Base-by-base conservation (phyloP, 805 yeast species). In the Teunomyces gatunensis region DNA sequence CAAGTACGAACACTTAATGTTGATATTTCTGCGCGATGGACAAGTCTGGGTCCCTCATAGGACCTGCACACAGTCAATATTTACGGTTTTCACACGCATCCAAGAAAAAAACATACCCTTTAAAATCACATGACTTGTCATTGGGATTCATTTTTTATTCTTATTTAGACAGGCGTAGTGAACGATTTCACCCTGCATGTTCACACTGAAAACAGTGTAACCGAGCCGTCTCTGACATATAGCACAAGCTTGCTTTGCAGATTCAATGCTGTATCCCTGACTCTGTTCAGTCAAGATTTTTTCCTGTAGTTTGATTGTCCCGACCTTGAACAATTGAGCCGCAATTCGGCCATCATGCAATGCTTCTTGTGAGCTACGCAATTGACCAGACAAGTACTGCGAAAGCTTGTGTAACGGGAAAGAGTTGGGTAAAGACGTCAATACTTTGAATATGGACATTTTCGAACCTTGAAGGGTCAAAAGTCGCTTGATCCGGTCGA, bases 141-240 rank as follows among this genome's bases (percentile, higher is more conserved):
- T 17, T 17, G 13, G 9, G 12, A 0, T 13, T 21, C 23, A 34
- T n/a, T 34, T 34, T 34, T 12, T 15, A 34, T 17, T 17, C 28
- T 21, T 37, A 36, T 29, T 30, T 25, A 42, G 17, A 67, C 89
- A 83, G 2, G 83, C 83, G 55, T 79, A 84, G 58, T 84, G 89
- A 3, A 80, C 75, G 4, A 79, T 71, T 3, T 63, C 59, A 23
- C 65, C 68, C 39, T 73, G 68, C 0, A 78, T 78, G 30, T 71
- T 69, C 20, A 77, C 75, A 39, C 80, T 71, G 28, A 83, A 64
- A 1, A 85, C 80, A 41, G 80, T 74, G 51, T 72, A 73, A 2
- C 84, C 84, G 29, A 85, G 65, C 10, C 69, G 61, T 54, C 81
- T 83, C 18, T 70, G 65, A 63, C 96, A 89, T 13, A 81, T 72